Base-by-base conservation (phyloP, 768 basidiomycete genomes). In the Tubosaeta sp. region DNA sequence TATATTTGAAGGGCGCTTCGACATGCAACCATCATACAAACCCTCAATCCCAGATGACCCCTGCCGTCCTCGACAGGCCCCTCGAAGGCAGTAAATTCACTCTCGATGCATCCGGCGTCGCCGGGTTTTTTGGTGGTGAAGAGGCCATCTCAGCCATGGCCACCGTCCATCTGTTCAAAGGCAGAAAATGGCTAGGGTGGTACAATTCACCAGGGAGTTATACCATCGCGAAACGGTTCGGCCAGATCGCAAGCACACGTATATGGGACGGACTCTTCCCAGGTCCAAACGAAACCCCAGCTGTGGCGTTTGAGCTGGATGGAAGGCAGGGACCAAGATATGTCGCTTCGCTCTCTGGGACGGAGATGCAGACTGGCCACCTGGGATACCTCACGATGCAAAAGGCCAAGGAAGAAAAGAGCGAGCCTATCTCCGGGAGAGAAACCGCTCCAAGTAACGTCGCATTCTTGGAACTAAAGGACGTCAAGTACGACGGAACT, bases 141-240 rank as follows among this genome's bases (percentile, higher is more conserved):
- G 70, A 72, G 34, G 68, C 70, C 11, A 59, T 72, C 22, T 59
- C 71, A 19, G 70, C 70, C 22, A 71, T 72, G 69, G 58, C 66
- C 9, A 63, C 66, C 29, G 62, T 71, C 2, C 70, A 71, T 45
- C 35, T 71, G 2, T 68, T 63, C 53, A 27, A 53, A 19, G 67
- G 65, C 1, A 58, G 69, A 56, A 60, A 29, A 44, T 72, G 64
- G 67, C 32, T 71, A 3, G 70, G 71, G 7, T 71, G 64, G 66
- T 69, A 72, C 46, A 72, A 71, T 39, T 68, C 69, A 7, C 70
- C 71, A 0, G 70, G 70, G 12, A 68, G 70, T 47, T 70, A 69
- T 22, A 61, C 55, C 1, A 46, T 72, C 19, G 70, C 69, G 3
- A 71, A 64, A 46, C 57, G 46, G 14, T 71, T 67, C 19, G 67